Conservation (phyloP, 495 filamentous ascomycete species). For the Penicillium riverlandense region DNA sequence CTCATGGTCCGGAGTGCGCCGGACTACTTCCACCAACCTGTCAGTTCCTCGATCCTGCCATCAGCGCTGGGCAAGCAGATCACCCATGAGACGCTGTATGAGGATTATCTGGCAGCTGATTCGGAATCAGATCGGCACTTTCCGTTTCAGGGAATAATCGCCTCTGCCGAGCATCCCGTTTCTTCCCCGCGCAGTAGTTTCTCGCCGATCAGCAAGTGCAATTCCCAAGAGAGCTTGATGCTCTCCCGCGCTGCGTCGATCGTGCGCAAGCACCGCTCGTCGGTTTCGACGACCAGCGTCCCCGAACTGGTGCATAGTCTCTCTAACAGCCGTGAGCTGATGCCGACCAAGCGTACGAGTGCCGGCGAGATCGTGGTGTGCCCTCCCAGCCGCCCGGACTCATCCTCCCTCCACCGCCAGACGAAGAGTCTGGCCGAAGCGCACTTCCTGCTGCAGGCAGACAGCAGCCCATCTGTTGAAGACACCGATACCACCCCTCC, state of each 20-base stretch:
- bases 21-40: slow-evolving; percentile 30
- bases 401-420: slow-evolving; percentile 31
- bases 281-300: slow-evolving; percentile 47
- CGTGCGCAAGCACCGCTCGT: slow-evolving; percentile 47
- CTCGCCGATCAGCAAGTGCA: slow-evolving; percentile 51
- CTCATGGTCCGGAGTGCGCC: slow-evolving; percentile 14
- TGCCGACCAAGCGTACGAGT: slow-evolving; percentile 22
- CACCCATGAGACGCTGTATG: slow-evolving; percentile 38
- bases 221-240: slow-evolving; percentile 51
- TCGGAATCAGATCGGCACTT: slow-evolving; percentile 39
- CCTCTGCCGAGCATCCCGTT: slow-evolving; percentile 30
- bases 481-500: slow-evolving; percentile 10
- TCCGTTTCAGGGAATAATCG: slow-evolving; percentile 30
- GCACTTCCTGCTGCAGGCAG: slow-evolving; percentile 18
- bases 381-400: slow-evolving; percentile 16
- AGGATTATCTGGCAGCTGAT: slow-evolving; percentile 41
- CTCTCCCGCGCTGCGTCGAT: slow-evolving; percentile 41
- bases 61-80: slow-evolving; percentile 27
- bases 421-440: slow-evolving; percentile 35
- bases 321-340: slow-evolving; percentile 39
- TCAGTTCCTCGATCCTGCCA: slow-evolving; percentile 23
- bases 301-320: slow-evolving; percentile 49
- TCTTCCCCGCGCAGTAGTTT: slow-evolving; percentile 43
- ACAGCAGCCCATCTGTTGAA: slow-evolving; percentile 19
- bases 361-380: slow-evolving; percentile 19